Conservation (phyloP, 805 yeast species). For the Yarrowia alimentaria region DNA sequence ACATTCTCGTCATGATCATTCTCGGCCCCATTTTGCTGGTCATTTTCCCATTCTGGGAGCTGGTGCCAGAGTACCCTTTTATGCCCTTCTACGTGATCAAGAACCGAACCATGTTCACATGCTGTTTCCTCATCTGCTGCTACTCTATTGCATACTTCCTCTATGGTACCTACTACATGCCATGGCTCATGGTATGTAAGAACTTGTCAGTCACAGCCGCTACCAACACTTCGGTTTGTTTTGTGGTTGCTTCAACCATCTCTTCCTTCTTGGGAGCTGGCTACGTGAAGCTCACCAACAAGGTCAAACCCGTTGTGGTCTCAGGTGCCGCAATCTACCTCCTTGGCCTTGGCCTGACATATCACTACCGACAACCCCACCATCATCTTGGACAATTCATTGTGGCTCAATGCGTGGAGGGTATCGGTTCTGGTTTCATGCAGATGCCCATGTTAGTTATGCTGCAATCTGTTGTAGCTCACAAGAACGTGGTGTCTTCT, state of each 20-base stretch:
- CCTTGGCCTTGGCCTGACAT: slow-evolving; percentile 58
- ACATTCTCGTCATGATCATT: slow-evolving; percentile 66
- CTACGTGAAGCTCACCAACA: slow-evolving; percentile 40
- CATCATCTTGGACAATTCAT: slow-evolving; percentile 55
- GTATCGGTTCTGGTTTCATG: slow-evolving; percentile 73
- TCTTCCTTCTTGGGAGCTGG: slow-evolving; percentile 15
- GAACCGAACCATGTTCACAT: slow-evolving; percentile 48
- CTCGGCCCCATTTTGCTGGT: slow-evolving; percentile 66
- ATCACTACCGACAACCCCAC: slow-evolving; percentile 54
- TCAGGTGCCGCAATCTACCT: slow-evolving; percentile 61
- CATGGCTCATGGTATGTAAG: slow-evolving; percentile 28
- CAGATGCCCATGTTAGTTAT: slow-evolving; percentile 63
- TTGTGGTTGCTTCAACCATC: slow-evolving; percentile 21
- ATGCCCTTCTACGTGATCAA: slow-evolving; percentile 57
- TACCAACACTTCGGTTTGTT: slow-evolving; percentile 16
- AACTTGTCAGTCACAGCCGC: slow-evolving; percentile 26
- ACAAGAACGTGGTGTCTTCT: slow-evolving; percentile 63
- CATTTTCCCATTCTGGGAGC: slow-evolving; percentile 49
- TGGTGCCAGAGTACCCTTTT: slow-evolving; percentile 52
- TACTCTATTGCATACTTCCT: slow-evolving; percentile 36
- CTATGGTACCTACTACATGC: slow-evolving; percentile 22
- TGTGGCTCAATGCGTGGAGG: slow-evolving; percentile 61
- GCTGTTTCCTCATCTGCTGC: slow-evolving; percentile 31
- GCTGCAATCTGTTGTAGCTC: slow-evolving; percentile 56
- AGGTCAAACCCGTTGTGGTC: slow-evolving; percentile 58